Percentiles rank a stretch among this genome's conserved stretches.
phyloP scores from a whole-genome alignment of 2,329 filamentous ascomycete species.

The Fusarium udum region DNA sequence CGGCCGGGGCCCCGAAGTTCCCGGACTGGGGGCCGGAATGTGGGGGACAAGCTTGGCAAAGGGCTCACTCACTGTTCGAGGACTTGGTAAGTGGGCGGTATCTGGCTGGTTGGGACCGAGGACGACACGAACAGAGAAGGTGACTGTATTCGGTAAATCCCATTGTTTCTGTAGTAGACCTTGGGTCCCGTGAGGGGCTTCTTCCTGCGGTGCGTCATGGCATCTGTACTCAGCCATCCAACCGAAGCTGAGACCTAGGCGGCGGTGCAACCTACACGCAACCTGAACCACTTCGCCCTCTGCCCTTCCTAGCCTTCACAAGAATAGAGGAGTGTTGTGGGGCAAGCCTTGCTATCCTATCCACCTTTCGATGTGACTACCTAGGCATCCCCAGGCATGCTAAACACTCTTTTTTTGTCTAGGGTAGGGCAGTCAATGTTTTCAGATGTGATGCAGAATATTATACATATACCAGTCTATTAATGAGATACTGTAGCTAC shows the following conservation, averaged over 20 bases:
- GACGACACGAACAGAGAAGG: not conserved
- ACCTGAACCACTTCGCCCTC: constrained; percentile 4
- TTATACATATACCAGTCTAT: not conserved
- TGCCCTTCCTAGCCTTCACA: not conserved
- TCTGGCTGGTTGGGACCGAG: not conserved
- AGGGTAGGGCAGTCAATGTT: not conserved
- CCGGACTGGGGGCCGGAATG: constrained; percentile 23
- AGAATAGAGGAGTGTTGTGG: not conserved
- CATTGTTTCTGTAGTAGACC: not conserved
- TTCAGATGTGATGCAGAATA: not conserved
- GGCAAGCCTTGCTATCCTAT: not conserved
- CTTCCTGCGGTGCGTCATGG: constrained; percentile 10
- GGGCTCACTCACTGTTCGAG: not conserved
- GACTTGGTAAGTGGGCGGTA: not conserved
- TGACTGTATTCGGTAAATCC: not conserved
- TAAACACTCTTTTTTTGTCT: not conserved
- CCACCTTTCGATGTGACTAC: not conserved
- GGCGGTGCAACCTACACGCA: constrained; percentile 21
- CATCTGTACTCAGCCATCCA: constrained; percentile 20
- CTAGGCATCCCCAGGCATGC: not conserved
- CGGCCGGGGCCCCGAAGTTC: constrained; percentile 11
- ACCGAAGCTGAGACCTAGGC: not conserved
- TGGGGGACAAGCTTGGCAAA: not conserved
- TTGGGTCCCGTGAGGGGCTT: constrained; percentile 3
- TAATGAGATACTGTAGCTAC: not conserved